Percentiles rank a stretch among this genome's conserved stretches.
Conservation (phyloP, 2,329 filamentous ascomycete species). For the Nigrospora oryzae region DNA sequence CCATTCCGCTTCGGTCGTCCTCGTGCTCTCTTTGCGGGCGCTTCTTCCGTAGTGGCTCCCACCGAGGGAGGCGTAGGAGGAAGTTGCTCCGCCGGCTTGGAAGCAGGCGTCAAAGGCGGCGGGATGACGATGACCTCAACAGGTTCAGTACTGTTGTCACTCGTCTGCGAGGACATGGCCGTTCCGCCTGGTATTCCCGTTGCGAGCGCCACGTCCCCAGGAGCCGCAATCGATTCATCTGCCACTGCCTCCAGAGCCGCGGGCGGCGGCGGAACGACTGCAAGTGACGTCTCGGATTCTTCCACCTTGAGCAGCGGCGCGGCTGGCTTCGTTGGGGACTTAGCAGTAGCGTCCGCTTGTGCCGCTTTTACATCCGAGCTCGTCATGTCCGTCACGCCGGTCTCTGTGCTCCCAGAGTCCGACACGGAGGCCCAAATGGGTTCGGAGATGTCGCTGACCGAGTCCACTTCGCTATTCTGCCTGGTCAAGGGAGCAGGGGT, state of each 20-base stretch:
- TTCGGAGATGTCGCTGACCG: not conserved
- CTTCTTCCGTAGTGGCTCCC: not conserved
- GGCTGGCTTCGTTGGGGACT: constrained; percentile 22
- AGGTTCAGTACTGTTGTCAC: not conserved
- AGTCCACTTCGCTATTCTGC: constrained; percentile 26
- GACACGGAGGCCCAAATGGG: constrained; percentile 12
- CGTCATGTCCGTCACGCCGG: constrained; percentile 34
- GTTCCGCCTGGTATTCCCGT: constrained; percentile 1
- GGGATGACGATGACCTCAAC: constrained; percentile 5
- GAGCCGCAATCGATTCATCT: not conserved
- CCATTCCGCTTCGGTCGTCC: constrained; percentile 2
- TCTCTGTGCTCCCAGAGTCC: constrained; percentile 20
- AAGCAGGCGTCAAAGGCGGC: constrained; percentile 5
- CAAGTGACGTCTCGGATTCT: constrained; percentile 14
- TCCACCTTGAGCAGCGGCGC: constrained; percentile 22
- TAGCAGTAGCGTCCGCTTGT: constrained; percentile 19
- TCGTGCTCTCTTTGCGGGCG: constrained; percentile 2
- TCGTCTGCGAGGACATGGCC: not conserved
- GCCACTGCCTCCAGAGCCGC: not conserved
- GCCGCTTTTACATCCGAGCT: constrained; percentile 41
- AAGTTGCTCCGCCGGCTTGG: constrained; percentile 1
- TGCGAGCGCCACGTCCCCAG: not conserved
- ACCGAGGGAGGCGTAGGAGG: not conserved
- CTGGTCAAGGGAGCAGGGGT: constrained; percentile 23
- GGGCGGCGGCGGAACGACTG: constrained; percentile 1